Base-by-base conservation (phyloP, 1,284 basidiomycete species). In the Apiotrichum gamsii region DNA sequence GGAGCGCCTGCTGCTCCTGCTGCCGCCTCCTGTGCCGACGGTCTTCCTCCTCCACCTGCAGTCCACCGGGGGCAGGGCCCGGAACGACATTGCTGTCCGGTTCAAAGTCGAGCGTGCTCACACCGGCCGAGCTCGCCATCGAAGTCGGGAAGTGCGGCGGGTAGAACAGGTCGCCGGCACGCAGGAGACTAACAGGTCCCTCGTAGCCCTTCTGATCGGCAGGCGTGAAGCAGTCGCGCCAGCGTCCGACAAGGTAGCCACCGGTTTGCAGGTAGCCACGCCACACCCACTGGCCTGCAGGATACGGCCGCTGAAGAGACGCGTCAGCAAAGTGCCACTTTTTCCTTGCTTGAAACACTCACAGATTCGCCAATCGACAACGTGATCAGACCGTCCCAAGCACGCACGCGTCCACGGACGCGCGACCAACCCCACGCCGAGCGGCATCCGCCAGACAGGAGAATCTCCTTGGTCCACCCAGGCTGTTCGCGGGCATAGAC, bases 401-500 rank as follows among this genome's bases (percentile, higher is more conserved):
- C 52, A 36, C 72, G 54, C 2, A 74, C 60, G 18, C 72, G 51
- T 0, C 72, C 70, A n/a, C 63, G 56, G 5, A 71, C 40, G 32
- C 50, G 59, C 8, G 60, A 55, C 55, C 51, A 55, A 5, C 68
- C 68, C 66, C 68, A 70, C 29, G 52, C 52, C 13, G 59, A 57
- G 11, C 62, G 52, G 29, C 47, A 43, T 38, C 56, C 55, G 3
- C 72, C 72, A 29, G 61, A 57, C 9, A 74, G 42, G 19, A 72
- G 43, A 44, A 74, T 70, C 64, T 74, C 72, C 52, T 72, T 72
- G 3, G 69, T 70, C 64, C 67, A 72, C 2, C 70, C 71, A 14
- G 61, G 54, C 13, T 59, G 53, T 25, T 70, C 65, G 2, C 49
- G 52, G 32, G 62, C 62, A 10, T 60, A 50, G 20, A 59, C 42